Conservation (phyloP, 2,329 filamentous ascomycete species). For the Pseudofabraea citricarpa region DNA sequence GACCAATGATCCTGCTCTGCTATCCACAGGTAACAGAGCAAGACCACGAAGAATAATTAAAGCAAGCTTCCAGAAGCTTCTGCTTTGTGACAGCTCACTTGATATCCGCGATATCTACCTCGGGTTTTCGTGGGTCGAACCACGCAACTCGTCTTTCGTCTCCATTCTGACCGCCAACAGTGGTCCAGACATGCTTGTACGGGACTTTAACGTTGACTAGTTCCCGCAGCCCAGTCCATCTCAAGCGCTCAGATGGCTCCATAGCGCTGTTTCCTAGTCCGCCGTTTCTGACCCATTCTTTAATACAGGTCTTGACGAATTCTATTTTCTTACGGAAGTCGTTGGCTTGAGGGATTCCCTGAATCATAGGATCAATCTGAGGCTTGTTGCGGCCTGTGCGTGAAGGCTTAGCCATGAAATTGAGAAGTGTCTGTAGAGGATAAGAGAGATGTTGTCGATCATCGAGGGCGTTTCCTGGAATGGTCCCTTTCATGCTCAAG, state of each 20-base stretch:
- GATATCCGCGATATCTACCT: slow-evolving; percentile 24
- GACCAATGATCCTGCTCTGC: too few relatives aligned
- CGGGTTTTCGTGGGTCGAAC: slow-evolving; percentile 28
- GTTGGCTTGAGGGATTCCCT: slow-evolving; percentile 66
- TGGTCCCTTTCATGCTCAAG: slow-evolving; percentile 59
- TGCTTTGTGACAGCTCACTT: slow-evolving; percentile 7
- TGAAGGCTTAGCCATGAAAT: slow-evolving; percentile 48
- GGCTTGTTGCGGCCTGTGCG: slow-evolving; percentile 50
- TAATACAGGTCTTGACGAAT: slow-evolving; percentile 64
- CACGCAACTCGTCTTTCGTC: slow-evolving; percentile 37
- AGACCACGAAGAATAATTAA: too few relatives aligned
- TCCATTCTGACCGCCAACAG: slow-evolving; percentile 58
- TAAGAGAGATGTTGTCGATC: slow-evolving; percentile 68
- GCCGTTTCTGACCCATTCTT: slow-evolving; percentile 66
- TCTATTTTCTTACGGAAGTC: slow-evolving; percentile 69
- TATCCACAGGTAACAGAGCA: too few relatives aligned
- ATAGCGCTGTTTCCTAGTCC: slow-evolving; percentile 66
- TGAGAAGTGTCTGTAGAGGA: slow-evolving; percentile 67
- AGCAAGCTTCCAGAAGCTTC: too few relatives aligned
- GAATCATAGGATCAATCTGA: slow-evolving; percentile 55
- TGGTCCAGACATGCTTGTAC: slow-evolving; percentile 64
- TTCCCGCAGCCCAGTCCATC: slow-evolving; percentile 57
- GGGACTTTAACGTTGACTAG: slow-evolving; percentile 44
- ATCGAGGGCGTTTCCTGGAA: slow-evolving; percentile 65
- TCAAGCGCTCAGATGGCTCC: slow-evolving; percentile 43